These are phyloP conservation scores for Rhinocladiella similis DNA, from an alignment of 2,329 filamentous ascomycete genomes.

Conservation along the genomic window DNA sequence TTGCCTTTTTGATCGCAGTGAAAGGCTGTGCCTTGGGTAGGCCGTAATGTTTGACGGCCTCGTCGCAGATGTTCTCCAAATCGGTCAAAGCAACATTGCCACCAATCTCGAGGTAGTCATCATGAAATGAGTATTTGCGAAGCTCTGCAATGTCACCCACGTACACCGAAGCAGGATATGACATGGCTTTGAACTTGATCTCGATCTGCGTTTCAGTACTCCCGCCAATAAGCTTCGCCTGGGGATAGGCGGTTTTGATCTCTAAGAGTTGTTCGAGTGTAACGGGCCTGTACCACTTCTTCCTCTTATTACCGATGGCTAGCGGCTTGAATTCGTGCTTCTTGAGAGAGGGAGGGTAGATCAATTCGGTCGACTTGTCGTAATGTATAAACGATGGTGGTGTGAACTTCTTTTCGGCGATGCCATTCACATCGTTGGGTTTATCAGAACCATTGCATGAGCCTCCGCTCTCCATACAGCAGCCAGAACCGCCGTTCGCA, in stretches of 20 bases:
- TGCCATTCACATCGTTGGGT: slow-evolving; percentile 34
- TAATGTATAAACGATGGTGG: slow-evolving; percentile 93
- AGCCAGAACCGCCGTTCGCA: slow-evolving; percentile 63
- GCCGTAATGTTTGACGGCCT: slow-evolving; percentile 80
- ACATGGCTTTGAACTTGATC: slow-evolving; percentile 93
- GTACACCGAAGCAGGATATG: slow-evolving; percentile 86
- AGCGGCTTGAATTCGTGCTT: slow-evolving; percentile 81
- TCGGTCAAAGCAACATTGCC: slow-evolving; percentile 93
- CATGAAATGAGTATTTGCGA: slow-evolving; percentile 74
- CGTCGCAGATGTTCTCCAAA: slow-evolving; percentile 77
- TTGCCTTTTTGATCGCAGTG: slow-evolving; percentile 86
- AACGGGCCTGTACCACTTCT: slow-evolving; percentile 88
- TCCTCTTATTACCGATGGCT: slow-evolving; percentile 90
- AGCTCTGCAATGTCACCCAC: slow-evolving; percentile 92
- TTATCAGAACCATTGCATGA: slow-evolving; percentile 65
- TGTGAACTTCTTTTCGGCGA: slow-evolving; percentile 64
- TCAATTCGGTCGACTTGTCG: slow-evolving; percentile 88
- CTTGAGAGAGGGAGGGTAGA: slow-evolving; percentile 83
- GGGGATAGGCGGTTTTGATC: slow-evolving; percentile 82
- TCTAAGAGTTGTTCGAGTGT: slow-evolving; percentile 84
- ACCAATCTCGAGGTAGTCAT: slow-evolving; percentile 84
- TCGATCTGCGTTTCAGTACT: slow-evolving; percentile 98
- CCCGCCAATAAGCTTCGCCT: slow-evolving; percentile 91
- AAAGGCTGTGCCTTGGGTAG: slow-evolving; percentile 72
- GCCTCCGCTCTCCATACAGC: slow-evolving; percentile 66